A percentile compares a stretch with the other conserved stretches of the same genome.
These are phyloP conservation scores for Diaporthe destruens DNA, from an alignment of 2,329 filamentous ascomycete genomes.

Conservation along the genomic window DNA sequence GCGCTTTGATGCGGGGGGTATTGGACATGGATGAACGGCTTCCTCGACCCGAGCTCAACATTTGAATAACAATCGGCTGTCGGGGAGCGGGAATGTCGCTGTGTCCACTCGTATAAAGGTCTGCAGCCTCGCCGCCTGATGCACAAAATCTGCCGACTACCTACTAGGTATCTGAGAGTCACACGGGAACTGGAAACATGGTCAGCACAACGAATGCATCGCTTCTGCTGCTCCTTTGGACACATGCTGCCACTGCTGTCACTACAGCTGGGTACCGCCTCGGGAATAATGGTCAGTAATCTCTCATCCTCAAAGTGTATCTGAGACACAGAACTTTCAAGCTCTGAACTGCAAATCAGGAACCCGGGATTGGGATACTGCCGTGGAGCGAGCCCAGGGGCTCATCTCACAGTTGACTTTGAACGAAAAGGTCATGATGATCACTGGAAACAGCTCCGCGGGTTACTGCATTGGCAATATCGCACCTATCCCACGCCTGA, in stretches of 20 bases:
- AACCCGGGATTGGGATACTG: slow-evolving; percentile 14
- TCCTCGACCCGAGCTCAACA: not conserved
- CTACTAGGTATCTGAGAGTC: not conserved
- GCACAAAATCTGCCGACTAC: too few species aligned
- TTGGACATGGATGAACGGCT: not conserved
- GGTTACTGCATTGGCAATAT: slow-evolving; percentile 17
- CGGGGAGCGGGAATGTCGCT: not conserved
- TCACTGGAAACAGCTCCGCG: slow-evolving; percentile 2
- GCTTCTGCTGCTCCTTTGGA: not conserved
- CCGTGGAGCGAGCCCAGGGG: not conserved
- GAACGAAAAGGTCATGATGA: slow-evolving; percentile 10
- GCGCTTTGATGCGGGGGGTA: not conserved
- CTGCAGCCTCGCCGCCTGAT: not conserved
- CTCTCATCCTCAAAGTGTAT: too few species aligned
- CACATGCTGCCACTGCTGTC: not conserved
- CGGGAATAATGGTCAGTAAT: not conserved
- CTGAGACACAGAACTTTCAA: not conserved
- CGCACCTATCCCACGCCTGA: not conserved
- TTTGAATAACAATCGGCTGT: not conserved
- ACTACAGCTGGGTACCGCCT: not conserved
- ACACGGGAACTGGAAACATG: not conserved
- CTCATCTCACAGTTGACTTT: slow-evolving; percentile 26
- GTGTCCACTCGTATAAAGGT: not conserved
- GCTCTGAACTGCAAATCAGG: not conserved
- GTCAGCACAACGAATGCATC: not conserved